phyloP scores from a whole-genome alignment of 352 stramenopile genomes.

The Globisporangium viniferum region DNA sequence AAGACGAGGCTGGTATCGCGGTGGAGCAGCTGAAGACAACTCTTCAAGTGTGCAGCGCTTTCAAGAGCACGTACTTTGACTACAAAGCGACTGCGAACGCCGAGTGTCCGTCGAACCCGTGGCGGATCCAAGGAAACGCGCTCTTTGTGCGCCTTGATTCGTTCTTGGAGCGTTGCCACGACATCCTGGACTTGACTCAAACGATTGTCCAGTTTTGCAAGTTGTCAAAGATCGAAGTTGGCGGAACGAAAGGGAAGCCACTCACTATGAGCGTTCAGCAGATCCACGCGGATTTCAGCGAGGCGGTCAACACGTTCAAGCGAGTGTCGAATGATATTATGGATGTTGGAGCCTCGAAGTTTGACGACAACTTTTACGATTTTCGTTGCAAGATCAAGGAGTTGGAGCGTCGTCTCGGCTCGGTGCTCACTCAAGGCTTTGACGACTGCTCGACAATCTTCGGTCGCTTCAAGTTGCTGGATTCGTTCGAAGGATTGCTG shows the following conservation, averaged over 20 bases:
- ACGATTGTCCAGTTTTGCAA: slow-evolving; percentile 99
- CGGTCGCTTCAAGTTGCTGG: slow-evolving; percentile 96
- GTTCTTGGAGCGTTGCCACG: slow-evolving; percentile 97
- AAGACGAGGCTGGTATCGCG: slow-evolving; percentile 92
- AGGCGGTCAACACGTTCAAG: slow-evolving; percentile 94
- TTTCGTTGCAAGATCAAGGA: slow-evolving; percentile 98
- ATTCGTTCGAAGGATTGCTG: slow-evolving; percentile 95
- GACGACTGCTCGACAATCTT: slow-evolving; percentile 98
- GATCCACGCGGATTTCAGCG: slow-evolving; percentile 95
- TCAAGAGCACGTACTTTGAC: slow-evolving; percentile 98
- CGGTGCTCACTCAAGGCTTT: slow-evolving; percentile 95
- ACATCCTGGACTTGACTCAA: slow-evolving; percentile 97
- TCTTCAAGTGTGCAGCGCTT: slow-evolving; percentile 92
- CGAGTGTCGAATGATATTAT: slow-evolving; percentile 97
- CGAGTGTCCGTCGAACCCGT: slow-evolving; percentile 97
- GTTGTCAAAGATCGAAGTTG: slow-evolving; percentile 96
- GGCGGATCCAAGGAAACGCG: slow-evolving; percentile 97
- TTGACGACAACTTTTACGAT: slow-evolving; percentile 98
- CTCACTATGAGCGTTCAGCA: slow-evolving; percentile 92
- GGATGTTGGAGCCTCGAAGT: slow-evolving; percentile 95
- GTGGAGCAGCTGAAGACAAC: slow-evolving; percentile 95
- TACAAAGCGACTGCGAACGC: slow-evolving; percentile 97
- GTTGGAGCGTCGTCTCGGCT: slow-evolving; percentile 95
- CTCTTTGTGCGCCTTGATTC: slow-evolving; percentile 96
- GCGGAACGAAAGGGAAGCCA: slow-evolving; percentile 96